Base-by-base conservation (phyloP, 306 rosid species). In the Quercus mongolica region DNA sequence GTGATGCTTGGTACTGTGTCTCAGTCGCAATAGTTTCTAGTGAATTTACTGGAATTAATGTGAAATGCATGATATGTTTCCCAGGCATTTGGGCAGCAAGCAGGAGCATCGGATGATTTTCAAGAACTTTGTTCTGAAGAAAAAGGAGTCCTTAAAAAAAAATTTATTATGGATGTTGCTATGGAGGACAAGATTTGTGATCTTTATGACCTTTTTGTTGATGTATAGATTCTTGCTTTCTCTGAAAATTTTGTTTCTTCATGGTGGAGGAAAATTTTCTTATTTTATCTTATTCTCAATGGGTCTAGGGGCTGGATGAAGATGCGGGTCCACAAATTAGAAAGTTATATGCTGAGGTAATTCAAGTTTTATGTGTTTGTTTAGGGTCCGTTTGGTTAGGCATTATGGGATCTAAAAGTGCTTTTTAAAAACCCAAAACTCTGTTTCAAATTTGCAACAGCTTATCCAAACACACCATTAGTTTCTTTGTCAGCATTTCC, bases 141-240 rank as follows among this genome's bases (percentile, higher is more conserved):
- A 69, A 93, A 90, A 88, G 76, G 87, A 80, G 81, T 57, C 57
- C 74, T 86, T 5, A 91, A 87, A 84, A 85, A 77, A 77, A 91
- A 86, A 86, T 84, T 90, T 84, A 83, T 81, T 57, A 91, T 96
- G 97, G 98, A 91, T 71, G 81, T 92, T 78, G 82, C 88, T 54
- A 54, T 96, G 90, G 98, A 96, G 89, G 99, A 96, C 80, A 96
- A 88, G 88, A 93, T 96, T 84, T 96, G 99, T 93, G 99, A 96
- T 81, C 98, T 96, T 76, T 96, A 96, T 76, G 98, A 96, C 85
- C 92, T 93, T 85, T 96, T 88, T 86, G 97, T 89, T 83, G 99
- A 96, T 86, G 99, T 96, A 91, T 64, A 71, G 67, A 81, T 75
- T 72, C 80, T 72, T 68, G 49, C 75, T 83, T 77, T 78, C 82